These are phyloP conservation scores for Neospermospora avenae DNA, from an alignment of 2,329 filamentous ascomycete species.

Conservation along the genomic window DNA sequence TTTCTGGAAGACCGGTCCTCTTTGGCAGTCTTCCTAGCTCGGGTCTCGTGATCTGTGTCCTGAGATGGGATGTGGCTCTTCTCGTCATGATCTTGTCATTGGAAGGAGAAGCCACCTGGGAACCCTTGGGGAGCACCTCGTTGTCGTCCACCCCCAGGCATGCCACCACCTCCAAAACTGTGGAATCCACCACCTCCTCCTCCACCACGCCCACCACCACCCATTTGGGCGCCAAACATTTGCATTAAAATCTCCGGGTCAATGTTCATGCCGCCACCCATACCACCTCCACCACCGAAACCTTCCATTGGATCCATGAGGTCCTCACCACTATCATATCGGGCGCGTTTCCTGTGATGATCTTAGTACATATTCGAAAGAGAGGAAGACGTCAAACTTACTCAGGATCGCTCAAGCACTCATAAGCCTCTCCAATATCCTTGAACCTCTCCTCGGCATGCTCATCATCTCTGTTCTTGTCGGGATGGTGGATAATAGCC, in stretches of 20 bases:
- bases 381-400: slow-evolving; percentile 47
- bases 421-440: slow-evolving; percentile 95
- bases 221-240: slow-evolving; percentile 37
- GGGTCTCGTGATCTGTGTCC: slow-evolving; percentile 10
- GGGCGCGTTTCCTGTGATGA: slow-evolving; percentile 68
- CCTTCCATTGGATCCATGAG: slow-evolving; percentile 80
- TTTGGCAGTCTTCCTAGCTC: slow-evolving; percentile 2
- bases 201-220: slow-evolving; percentile 44
- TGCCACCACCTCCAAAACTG: slow-evolving; percentile 52
- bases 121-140: slow-evolving; percentile 39
- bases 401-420: slow-evolving; percentile 90
- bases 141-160: slow-evolving; percentile 37
- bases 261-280: slow-evolving; percentile 45
- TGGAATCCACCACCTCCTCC: slow-evolving; percentile 48
- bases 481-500: slow-evolving; percentile 90
- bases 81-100: slow-evolving; percentile 40
- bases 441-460: slow-evolving; percentile 91
- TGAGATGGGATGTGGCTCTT: slow-evolving; percentile 17
- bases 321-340: slow-evolving; percentile 91
- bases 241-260: slow-evolving; percentile 37
- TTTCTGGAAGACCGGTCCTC: slow-evolving; percentile 6
- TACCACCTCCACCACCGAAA: slow-evolving; percentile 62
- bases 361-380: slow-evolving; percentile 36
- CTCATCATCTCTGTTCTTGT: slow-evolving; percentile 91
- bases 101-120: slow-evolving; percentile 57